Conservation (phyloP, 208 protist species). For the Leishmania martiniquensis region DNA sequence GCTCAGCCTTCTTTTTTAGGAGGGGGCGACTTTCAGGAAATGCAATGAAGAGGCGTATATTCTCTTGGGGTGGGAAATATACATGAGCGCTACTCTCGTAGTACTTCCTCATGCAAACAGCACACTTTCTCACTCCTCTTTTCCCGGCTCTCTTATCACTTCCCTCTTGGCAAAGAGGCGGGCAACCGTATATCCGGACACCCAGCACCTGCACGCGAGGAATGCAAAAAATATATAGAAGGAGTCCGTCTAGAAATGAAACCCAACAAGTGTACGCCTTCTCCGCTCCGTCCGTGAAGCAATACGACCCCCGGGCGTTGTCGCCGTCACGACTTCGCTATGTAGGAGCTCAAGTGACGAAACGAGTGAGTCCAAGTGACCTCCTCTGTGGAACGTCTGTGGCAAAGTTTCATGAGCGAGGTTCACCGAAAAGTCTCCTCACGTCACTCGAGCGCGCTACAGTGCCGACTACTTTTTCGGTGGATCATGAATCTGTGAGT, state of each 20-base stretch:
- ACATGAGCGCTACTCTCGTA: not conserved
- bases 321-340: conserved; percentile 11
- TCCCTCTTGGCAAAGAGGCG: not conserved
- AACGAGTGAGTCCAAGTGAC: not conserved
- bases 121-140: not conserved
- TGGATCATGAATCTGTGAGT: not conserved
- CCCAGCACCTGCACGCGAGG: not conserved
- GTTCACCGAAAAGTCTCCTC: not conserved
- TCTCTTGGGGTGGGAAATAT: not conserved
- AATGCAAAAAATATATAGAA: not conserved
- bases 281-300: not conserved
- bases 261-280: not conserved
- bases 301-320: not conserved
- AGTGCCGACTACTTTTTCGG: not conserved
- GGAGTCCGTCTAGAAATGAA: not conserved
- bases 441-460: not conserved
- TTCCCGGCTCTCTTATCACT: not conserved
- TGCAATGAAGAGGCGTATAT: not conserved
- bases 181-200: not conserved
- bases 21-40: not conserved
- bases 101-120: not conserved
- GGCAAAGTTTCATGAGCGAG: not conserved
- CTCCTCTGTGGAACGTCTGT: not conserved
- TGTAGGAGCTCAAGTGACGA: not conserved
- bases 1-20: not conserved